A percentile compares a stretch with the other conserved stretches of the same genome.
Evolutionary conservation across 225 moss, liverwort and hornwort species (phyloP).

Genomic region (Lunularia cruciata): DNA sequence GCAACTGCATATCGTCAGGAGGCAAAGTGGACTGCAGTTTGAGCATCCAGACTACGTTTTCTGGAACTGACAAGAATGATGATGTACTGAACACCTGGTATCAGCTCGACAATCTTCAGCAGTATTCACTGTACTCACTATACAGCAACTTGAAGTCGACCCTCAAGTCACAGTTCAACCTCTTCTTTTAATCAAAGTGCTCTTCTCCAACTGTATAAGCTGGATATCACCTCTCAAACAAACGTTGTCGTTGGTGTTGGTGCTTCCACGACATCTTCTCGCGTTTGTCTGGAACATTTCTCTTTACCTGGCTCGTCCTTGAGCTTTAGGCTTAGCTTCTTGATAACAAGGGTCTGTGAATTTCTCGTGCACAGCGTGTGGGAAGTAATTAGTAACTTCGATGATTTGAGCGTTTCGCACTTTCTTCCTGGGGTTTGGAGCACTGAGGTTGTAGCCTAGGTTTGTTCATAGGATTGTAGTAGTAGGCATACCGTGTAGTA

Average conservation of each 20-base stretch:
- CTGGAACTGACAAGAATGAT: slow-evolving; percentile 62
- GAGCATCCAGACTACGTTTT: slow-evolving; percentile 63
- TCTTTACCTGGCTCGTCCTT: not conserved
- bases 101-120: slow-evolving; percentile 54
- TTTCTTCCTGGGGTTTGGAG: not conserved
- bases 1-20: slow-evolving; percentile 44
- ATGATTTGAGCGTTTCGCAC: not conserved
- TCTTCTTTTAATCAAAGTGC: slow-evolving; percentile 21
- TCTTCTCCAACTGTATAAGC: not conserved
- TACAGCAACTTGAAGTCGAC: slow-evolving; percentile 53
- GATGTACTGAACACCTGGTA: slow-evolving; percentile 69
- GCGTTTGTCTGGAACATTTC: not conserved
- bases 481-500: not conserved
- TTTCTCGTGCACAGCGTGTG: not conserved
- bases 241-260: not conserved
- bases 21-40: slow-evolving; percentile 71
- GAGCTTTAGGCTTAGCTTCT: not conserved
- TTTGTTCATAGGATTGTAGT: not conserved
- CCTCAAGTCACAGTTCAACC: slow-evolving; percentile 46
- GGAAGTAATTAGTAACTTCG: not conserved
- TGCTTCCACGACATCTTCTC: not conserved
- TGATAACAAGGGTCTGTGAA: not conserved
- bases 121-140: slow-evolving; percentile 65
- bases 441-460: not conserved
- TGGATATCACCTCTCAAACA: not conserved